These are phyloP conservation scores for Climacium dendroides DNA, from an alignment of 225 moss, liverwort and hornwort genomes.

Conservation along the genomic window DNA sequence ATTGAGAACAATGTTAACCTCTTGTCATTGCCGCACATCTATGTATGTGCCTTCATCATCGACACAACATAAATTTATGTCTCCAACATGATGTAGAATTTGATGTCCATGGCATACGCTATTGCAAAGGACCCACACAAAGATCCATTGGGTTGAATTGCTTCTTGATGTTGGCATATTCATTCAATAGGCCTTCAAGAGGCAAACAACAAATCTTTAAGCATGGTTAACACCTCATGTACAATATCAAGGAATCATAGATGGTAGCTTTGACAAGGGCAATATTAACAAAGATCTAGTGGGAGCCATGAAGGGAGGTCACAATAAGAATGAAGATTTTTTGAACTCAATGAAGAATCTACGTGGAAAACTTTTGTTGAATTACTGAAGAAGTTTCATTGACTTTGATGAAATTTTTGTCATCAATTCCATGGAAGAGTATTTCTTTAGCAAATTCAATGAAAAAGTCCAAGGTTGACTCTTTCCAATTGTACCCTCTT, in stretches of 20 bases:
- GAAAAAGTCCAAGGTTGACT: too few relatives aligned
- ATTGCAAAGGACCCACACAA: accelerated
- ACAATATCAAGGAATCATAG: not conserved
- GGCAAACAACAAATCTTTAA: not conserved
- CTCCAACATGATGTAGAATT: accelerated
- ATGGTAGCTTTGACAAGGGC: not conserved
- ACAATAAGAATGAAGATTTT: too few relatives aligned
- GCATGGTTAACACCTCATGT: not conserved
- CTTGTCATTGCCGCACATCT: accelerated
- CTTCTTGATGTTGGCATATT: not conserved
- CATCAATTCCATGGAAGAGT: accelerated
- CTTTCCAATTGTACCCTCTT: too few relatives aligned
- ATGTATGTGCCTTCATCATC: not conserved
- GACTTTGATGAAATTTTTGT: too few relatives aligned
- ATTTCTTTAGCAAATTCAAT: too few relatives aligned
- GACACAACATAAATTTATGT: accelerated
- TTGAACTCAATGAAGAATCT: too few relatives aligned
- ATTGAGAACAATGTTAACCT: accelerated
- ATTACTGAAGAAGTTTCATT: too few relatives aligned
- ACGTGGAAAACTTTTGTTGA: accelerated
- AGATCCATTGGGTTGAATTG: not conserved
- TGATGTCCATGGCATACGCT: accelerated
- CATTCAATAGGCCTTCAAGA: not conserved
- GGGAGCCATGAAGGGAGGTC: accelerated
- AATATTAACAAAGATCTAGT: not conserved